Conservation (phyloP, 73 alveolate species). For the Paramecium octaurelia region DNA sequence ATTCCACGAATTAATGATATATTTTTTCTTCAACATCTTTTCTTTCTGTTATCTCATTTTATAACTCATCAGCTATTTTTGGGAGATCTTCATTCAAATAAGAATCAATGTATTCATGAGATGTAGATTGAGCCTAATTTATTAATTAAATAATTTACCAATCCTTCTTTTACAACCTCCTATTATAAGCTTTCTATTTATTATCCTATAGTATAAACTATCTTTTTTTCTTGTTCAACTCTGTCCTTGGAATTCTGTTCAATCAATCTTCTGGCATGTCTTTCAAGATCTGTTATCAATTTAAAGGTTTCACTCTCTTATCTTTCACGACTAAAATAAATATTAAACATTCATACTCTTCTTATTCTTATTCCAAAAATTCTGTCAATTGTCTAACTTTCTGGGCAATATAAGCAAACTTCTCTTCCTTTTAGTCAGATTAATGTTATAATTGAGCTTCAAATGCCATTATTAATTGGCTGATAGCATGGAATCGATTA, state of each 20-base stretch:
- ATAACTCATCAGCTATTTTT: constrained; percentile 56
- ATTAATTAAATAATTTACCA: background rate
- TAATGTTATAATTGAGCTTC: constrained; percentile 24
- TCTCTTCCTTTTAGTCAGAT: constrained; percentile 43
- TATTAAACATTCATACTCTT: background rate
- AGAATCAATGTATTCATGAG: constrained; percentile 61
- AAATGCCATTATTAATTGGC: constrained; percentile 42
- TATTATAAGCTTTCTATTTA: constrained; percentile 44
- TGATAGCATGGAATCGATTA: constrained; percentile 20
- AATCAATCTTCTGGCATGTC: constrained; percentile 58
- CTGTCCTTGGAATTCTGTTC: constrained; percentile 58
- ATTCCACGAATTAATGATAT: constrained; percentile 52
- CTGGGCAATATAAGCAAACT: background rate
- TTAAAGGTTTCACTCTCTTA: constrained; percentile 47
- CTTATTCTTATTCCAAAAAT: constrained; percentile 39
- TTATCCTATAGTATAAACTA: constrained; percentile 55
- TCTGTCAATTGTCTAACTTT: constrained; percentile 35
- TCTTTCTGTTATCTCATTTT: constrained; percentile 58
- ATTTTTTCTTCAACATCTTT: constrained; percentile 63
- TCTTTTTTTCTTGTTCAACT: constrained; percentile 59
- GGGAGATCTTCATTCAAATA: constrained; percentile 62
- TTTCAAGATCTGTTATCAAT: constrained; percentile 52
- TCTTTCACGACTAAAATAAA: constrained; percentile 20
- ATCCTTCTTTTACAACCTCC: constrained; percentile 41
- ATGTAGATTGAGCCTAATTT: constrained; percentile 42